Evolutionary conservation across 192 early-diverging fungal species (phyloP).

Genomic region (Gamsiella multidivaricata): DNA sequence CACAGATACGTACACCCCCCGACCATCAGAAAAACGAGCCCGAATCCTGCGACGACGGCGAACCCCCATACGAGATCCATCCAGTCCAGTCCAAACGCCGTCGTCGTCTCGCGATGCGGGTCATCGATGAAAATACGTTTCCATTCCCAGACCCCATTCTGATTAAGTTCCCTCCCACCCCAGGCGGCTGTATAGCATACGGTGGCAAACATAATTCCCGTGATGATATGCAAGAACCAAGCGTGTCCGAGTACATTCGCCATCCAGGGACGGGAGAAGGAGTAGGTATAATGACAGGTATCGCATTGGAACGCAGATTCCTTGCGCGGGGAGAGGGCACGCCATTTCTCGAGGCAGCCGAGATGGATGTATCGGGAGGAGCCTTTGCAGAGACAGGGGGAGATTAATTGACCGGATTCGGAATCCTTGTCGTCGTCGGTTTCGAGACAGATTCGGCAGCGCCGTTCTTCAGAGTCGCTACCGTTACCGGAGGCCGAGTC

Average conservation of each 20-base stretch:
- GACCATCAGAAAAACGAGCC: slow-evolving; percentile 11
- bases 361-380: slow-evolving; percentile 41
- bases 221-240: slow-evolving; percentile 23
- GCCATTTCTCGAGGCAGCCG: slow-evolving; percentile 39
- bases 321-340: slow-evolving; percentile 9
- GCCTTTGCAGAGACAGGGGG: slow-evolving; percentile 44
- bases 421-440: slow-evolving; percentile 20
- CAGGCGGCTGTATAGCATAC: not conserved
- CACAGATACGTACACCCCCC: not conserved
- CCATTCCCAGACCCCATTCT: slow-evolving; percentile 7
- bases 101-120: not conserved
- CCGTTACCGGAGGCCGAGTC: too few species aligned
- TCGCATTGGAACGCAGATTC: slow-evolving; percentile 23
- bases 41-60: slow-evolving; percentile 1
- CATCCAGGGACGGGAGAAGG: slow-evolving; percentile 27
- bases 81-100: slow-evolving; percentile 22
- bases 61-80: slow-evolving; percentile 14
- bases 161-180: slow-evolving; percentile 12
- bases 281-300: slow-evolving; percentile 46
- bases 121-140: not conserved
- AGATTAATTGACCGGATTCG: slow-evolving; percentile 18
- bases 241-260: slow-evolving; percentile 9
- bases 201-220: not conserved
- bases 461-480: slow-evolving; percentile 14
- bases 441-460: slow-evolving; percentile 50